A percentile compares a stretch with the other conserved stretches of the same genome.
phyloP scores from a whole-genome alignment of 2,329 filamentous ascomycete species.

The Tetracladium maxilliforme region DNA sequence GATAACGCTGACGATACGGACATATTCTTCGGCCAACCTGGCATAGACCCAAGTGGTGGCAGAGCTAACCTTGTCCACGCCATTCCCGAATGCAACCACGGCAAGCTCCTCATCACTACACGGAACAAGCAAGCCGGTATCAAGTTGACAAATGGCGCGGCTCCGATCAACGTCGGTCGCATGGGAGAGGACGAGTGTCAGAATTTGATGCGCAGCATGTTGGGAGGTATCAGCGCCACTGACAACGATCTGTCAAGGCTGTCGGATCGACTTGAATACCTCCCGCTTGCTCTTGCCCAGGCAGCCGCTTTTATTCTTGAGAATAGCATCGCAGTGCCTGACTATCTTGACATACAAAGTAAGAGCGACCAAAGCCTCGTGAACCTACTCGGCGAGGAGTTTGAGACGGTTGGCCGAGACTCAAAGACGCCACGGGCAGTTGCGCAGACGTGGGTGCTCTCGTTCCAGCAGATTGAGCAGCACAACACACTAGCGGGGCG shows the following conservation, averaged over 20 bases:
- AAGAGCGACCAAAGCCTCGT: conserved; percentile 1
- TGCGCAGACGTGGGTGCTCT: conserved; percentile 2
- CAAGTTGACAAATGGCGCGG: conserved; percentile 9
- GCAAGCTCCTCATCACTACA: too few species aligned
- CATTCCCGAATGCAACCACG: too few species aligned
- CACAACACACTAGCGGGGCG: conserved; percentile 1
- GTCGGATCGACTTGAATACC: conserved; percentile 3
- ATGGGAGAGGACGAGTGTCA: conserved; percentile 14
- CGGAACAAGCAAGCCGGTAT: too few species aligned
- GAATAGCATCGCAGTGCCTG: conserved; percentile 1
- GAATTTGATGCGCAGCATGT: too few species aligned
- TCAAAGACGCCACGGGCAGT: conserved; percentile 1
- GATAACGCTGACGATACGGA: conserved; percentile 26
- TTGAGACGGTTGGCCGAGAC: conserved; percentile 1
- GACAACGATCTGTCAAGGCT: too few species aligned
- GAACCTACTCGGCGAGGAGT: conserved; percentile 1
- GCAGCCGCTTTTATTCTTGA: conserved; percentile 4
- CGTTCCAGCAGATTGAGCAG: conserved; percentile 3
- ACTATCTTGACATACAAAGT: conserved; percentile 1
- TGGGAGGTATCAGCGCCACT: too few species aligned
- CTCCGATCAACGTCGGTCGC: conserved; percentile 10
- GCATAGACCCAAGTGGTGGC: conserved; percentile 8
- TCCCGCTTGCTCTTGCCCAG: conserved; percentile 5
- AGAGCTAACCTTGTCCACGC: conserved; percentile 14
- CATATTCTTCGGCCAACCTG: conserved; percentile 10